phyloP scores from a whole-genome alignment of 1,284 basidiomycete genomes.

The Ustilago shanxiensis region DNA sequence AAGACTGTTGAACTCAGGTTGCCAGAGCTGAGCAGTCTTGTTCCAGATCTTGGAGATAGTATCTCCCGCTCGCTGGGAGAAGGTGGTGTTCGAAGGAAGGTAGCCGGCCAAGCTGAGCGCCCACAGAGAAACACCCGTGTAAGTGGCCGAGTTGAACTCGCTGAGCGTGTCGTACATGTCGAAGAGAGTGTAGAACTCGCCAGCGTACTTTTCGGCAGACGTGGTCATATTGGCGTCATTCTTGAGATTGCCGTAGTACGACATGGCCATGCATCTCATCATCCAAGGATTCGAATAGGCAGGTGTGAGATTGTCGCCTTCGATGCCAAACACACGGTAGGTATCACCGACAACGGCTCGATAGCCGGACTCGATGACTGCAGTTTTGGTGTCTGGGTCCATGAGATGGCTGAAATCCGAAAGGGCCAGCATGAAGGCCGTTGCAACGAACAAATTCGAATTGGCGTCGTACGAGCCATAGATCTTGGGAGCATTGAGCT shows the following conservation, averaged over 20 bases:
- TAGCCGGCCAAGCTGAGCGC: slow-evolving; percentile 37
- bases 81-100: slow-evolving; percentile 38
- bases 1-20: slow-evolving; percentile 35
- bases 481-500: slow-evolving; percentile 38
- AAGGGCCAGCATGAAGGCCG: slow-evolving; percentile 42
- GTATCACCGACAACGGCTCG: slow-evolving; percentile 40
- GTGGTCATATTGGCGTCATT: slow-evolving; percentile 37
- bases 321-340: slow-evolving; percentile 38
- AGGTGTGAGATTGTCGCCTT: slow-evolving; percentile 35
- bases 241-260: slow-evolving; percentile 45
- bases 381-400: slow-evolving; percentile 21
- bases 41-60: slow-evolving; percentile 45
- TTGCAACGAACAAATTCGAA: slow-evolving; percentile 44
- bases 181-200: slow-evolving; percentile 40
- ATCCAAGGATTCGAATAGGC: slow-evolving; percentile 45
- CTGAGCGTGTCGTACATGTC: slow-evolving; percentile 43
- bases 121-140: slow-evolving; percentile 46
- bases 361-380: slow-evolving; percentile 40
- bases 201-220: slow-evolving; percentile 34
- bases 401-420: slow-evolving; percentile 36
- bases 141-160: slow-evolving; percentile 44
- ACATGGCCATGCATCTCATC: slow-evolving; percentile 46
- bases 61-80: slow-evolving; percentile 33
- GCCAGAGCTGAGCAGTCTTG: slow-evolving; percentile 42
- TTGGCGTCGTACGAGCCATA: slow-evolving; percentile 44